Conservation (phyloP, 495 filamentous ascomycete species). For the Hyaloscypha hepaticicola region DNA sequence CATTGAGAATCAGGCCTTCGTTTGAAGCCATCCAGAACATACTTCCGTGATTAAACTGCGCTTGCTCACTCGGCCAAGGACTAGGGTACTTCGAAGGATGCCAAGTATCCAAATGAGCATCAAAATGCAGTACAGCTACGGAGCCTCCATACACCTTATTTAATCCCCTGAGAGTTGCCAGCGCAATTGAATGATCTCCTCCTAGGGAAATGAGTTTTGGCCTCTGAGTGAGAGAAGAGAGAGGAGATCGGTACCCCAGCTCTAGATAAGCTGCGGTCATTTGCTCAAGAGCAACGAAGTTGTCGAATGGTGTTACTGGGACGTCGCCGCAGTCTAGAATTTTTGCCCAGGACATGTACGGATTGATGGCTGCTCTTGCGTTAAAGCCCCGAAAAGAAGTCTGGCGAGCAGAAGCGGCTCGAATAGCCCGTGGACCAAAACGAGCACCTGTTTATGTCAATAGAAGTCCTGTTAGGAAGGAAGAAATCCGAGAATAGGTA, state of each 20-base stretch:
- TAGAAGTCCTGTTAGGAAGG: constrained; percentile 30
- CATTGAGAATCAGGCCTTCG: constrained; percentile 69
- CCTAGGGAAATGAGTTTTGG: constrained; percentile 77
- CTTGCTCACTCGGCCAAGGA: constrained; percentile 67
- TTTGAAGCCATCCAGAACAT: constrained; percentile 83
- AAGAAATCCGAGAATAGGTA: background rate
- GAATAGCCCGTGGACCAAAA: constrained; percentile 80
- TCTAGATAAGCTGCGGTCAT: constrained; percentile 43
- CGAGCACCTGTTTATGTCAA: constrained; percentile 59
- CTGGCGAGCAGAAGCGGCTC: constrained; percentile 73
- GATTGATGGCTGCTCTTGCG: constrained; percentile 72
- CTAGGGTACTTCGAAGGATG: constrained; percentile 75
- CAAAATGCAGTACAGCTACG: constrained; percentile 81
- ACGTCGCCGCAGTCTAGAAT: constrained; percentile 77
- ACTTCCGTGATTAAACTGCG: constrained; percentile 76
- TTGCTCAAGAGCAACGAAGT: constrained; percentile 66
- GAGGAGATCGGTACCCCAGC: constrained; percentile 39
- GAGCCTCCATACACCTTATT: constrained; percentile 67
- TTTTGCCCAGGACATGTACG: constrained; percentile 51
- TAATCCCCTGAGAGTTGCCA: constrained; percentile 72
- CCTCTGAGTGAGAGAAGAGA: constrained; percentile 34
- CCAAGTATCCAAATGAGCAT: constrained; percentile 80
- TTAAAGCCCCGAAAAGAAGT: constrained; percentile 75
- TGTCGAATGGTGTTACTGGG: constrained; percentile 65
- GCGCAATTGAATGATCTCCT: constrained; percentile 77